These are phyloP conservation scores for Sphaerobolus stellatus DNA, from an alignment of 1,284 basidiomycete species.

Conservation along the genomic window DNA sequence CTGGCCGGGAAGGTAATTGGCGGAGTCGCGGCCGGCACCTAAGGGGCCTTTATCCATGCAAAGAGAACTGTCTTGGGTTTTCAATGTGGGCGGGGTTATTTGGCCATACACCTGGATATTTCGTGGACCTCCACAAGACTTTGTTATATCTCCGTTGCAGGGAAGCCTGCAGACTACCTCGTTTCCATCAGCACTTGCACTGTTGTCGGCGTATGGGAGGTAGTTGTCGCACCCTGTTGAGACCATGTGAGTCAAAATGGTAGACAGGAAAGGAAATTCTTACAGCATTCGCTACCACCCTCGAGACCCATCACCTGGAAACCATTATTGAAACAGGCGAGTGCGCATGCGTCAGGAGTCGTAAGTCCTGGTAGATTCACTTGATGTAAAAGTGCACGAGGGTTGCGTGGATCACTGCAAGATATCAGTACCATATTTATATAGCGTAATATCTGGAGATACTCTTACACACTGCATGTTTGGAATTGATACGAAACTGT, in stretches of 20 bases:
- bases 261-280: not conserved
- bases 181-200: too few species aligned
- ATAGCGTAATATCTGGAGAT: too few species aligned
- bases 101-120: not conserved
- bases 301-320: not conserved
- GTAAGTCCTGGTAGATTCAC: not conserved
- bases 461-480: not conserved
- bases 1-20: not conserved
- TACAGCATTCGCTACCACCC: conserved; percentile 1
- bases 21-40: not conserved
- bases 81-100: too few species aligned
- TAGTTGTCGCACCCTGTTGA: too few species aligned
- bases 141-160: not conserved
- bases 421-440: too few species aligned
- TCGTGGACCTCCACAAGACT: not conserved
- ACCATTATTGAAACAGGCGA: not conserved
- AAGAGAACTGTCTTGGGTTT: too few species aligned
- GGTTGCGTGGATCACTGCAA: not conserved
- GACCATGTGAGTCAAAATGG: not conserved
- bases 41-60: too few species aligned
- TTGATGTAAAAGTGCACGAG: not conserved
- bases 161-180: conserved; percentile 1
- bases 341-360: not conserved
- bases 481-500: not conserved
- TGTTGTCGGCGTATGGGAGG: too few species aligned